Percentiles rank a stretch among this genome's conserved stretches.
Evolutionary conservation across 129 eudicot species (phyloP).

Genomic region (Tanacetum coccineum): DNA sequence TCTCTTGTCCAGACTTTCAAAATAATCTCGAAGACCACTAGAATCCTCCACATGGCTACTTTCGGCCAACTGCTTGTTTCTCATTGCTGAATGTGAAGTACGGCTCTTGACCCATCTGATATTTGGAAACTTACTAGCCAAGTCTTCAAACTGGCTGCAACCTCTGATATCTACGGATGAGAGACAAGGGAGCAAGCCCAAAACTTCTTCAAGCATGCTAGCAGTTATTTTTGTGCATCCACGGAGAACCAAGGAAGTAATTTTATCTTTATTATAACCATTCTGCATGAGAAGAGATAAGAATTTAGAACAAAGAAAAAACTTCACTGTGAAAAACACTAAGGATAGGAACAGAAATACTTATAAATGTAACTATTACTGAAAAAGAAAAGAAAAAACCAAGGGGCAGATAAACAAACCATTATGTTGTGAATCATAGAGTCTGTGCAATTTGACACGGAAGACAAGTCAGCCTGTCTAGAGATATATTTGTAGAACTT

Average conservation of each 20-base stretch:
- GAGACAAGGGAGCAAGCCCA: slow-evolving; percentile 55
- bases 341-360: neutral
- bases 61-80: slow-evolving; percentile 42
- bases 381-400: neutral
- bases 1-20: slow-evolving; percentile 79
- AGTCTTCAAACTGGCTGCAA: slow-evolving; percentile 83
- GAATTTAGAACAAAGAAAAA: slow-evolving; percentile 15
- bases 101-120: slow-evolving; percentile 63
- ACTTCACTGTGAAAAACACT: neutral
- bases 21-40: slow-evolving; percentile 81
- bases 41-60: slow-evolving; percentile 67
- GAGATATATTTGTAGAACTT: slow-evolving; percentile 61
- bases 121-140: slow-evolving; percentile 58
- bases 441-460: slow-evolving; percentile 64
- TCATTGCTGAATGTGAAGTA: slow-evolving; percentile 33
- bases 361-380: neutral
- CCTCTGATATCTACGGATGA: slow-evolving; percentile 81
- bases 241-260: slow-evolving; percentile 60
- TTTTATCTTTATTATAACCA: slow-evolving; percentile 67
- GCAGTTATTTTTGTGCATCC: slow-evolving; percentile 78
- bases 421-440: slow-evolving; percentile 50
- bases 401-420: slow-evolving; percentile 36
- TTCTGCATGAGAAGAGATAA: slow-evolving; percentile 44
- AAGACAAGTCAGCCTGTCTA: slow-evolving; percentile 59
- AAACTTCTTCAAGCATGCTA: slow-evolving; percentile 59